Conservation (phyloP, 768 basidiomycete genomes). For the Phylloporus sp. region DNA sequence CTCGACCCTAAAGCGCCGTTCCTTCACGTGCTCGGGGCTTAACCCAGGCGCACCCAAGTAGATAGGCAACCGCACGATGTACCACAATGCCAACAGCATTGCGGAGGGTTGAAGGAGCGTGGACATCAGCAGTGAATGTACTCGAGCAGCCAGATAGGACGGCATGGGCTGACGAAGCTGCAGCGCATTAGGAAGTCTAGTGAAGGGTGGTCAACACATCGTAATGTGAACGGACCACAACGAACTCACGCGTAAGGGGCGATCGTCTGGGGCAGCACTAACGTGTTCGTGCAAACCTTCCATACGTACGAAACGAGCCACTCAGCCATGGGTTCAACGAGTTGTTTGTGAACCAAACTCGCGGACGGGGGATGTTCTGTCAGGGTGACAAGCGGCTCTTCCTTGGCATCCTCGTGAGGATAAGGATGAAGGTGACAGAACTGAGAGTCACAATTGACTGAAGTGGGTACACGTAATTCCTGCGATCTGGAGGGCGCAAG, state of each 20-base stretch:
- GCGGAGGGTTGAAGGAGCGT: constrained; percentile 80
- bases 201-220: constrained; percentile 8
- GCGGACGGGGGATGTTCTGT: constrained; percentile 33
- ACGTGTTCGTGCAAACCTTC: constrained; percentile 75
- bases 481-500: constrained; percentile 15
- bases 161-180: constrained; percentile 38
- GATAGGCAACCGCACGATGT: constrained; percentile 71
- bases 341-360: constrained; percentile 57
- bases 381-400: constrained; percentile 37
- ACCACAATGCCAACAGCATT: constrained; percentile 74
- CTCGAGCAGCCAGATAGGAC: constrained; percentile 46
- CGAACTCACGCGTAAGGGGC: constrained; percentile 50
- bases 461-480: constrained; percentile 18
- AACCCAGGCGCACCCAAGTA: constrained; percentile 53
- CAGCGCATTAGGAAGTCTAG: constrained; percentile 28
- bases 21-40: constrained; percentile 50
- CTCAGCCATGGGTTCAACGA: constrained; percentile 71
- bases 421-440: constrained; percentile 20
- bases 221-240: not conserved
- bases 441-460: constrained; percentile 24
- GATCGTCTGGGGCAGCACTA: constrained; percentile 52
- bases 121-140: constrained; percentile 71
- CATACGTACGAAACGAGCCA: constrained; percentile 79
- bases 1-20: constrained; percentile 57
- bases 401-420: constrained; percentile 13